Percentiles rank a stretch among this genome's conserved stretches.
Evolutionary conservation across 2,329 filamentous ascomycete species (phyloP).

Genomic region (Colletotrichum horii): DNA sequence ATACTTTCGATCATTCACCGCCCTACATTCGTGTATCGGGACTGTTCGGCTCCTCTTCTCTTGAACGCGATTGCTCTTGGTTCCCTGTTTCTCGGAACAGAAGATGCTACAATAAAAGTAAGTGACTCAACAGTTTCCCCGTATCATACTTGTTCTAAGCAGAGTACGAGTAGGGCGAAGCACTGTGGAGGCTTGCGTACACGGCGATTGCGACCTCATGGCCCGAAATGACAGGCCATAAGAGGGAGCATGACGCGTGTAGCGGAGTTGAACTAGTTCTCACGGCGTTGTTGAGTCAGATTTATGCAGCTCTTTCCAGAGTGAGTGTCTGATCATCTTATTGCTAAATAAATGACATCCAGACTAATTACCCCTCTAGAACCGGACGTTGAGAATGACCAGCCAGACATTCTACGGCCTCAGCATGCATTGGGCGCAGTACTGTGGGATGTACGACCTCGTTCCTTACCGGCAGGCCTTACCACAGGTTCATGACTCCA

Average conservation of each 20-base stretch:
- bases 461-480: not conserved
- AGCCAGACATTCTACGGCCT: not conserved
- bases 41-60: not conserved
- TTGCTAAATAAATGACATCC: not conserved
- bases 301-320: not conserved
- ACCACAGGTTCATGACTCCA: not conserved
- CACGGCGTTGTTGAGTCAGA: not conserved
- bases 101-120: not conserved
- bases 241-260: not conserved
- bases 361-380: not conserved
- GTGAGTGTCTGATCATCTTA: not conserved
- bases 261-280: not conserved
- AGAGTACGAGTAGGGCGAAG: not conserved
- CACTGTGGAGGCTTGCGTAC: not conserved
- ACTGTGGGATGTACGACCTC: not conserved
- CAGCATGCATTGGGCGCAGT: constrained; percentile 1
- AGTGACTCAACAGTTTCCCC: not conserved
- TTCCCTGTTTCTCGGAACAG: not conserved
- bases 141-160: not conserved
- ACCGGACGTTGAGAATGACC: not conserved
- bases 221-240: not conserved
- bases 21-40: not conserved
- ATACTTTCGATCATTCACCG: not conserved
- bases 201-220: not conserved
- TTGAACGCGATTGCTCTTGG: not conserved